Evolutionary conservation across 371 early-diverging fungal genomes (phyloP).

Genomic region (Apophysomyces elegans): DNA sequence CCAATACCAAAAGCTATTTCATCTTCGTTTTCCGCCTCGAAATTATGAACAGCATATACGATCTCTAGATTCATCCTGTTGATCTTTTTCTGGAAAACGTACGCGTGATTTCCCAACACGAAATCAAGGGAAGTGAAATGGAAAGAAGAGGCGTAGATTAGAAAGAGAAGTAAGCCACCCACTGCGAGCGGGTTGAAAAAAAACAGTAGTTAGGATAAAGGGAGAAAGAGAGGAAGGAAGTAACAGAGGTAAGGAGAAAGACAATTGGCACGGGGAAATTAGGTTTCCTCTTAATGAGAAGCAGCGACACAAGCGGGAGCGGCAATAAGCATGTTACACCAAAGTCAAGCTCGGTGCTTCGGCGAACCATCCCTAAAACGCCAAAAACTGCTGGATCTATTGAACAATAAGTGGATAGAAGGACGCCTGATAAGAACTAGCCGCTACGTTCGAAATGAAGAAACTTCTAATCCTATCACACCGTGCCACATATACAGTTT

Average conservation of each 20-base stretch:
- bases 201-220: neutral
- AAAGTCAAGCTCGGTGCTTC: slow-evolving; percentile 1
- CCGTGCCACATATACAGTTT: slow-evolving; percentile 1
- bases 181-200: slow-evolving; percentile 10
- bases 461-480: neutral
- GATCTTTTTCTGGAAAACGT: slow-evolving; percentile 11
- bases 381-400: too few relatives aligned
- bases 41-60: slow-evolving; percentile 72
- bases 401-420: neutral
- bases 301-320: neutral
- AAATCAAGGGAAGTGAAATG: slow-evolving; percentile 1
- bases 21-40: slow-evolving; percentile 77
- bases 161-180: slow-evolving; percentile 4
- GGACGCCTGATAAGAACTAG: neutral
- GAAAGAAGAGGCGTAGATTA: neutral
- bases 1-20: slow-evolving; percentile 76
- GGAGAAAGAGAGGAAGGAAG: slow-evolving; percentile 6
- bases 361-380: too few relatives aligned
- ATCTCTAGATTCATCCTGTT: slow-evolving; percentile 45
- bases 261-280: slow-evolving; percentile 3
- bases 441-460: neutral
- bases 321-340: slow-evolving; percentile 1
- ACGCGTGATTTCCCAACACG: neutral
- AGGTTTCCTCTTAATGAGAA: slow-evolving; percentile 8
- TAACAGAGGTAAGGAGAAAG: slow-evolving; percentile 2